phyloP scores from a whole-genome alignment of 805 yeast genomes.

The Candida palmyrensis region DNA sequence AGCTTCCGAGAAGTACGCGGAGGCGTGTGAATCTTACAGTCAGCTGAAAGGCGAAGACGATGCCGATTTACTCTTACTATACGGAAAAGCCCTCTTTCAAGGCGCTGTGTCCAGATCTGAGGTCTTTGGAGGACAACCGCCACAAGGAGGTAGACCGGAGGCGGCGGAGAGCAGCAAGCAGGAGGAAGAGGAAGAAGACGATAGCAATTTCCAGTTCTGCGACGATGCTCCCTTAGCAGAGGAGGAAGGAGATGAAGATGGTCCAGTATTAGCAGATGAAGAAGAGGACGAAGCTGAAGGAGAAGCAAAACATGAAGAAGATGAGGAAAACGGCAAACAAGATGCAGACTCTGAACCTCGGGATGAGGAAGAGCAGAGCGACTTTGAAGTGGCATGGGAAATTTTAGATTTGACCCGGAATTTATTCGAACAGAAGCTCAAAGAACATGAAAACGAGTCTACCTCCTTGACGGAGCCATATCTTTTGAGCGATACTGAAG shows the following conservation, averaged over 20 bases:
- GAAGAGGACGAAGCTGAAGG: constrained; percentile 40
- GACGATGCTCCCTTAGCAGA: constrained; percentile 21
- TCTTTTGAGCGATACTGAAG: constrained; percentile 22
- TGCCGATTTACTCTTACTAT: constrained; percentile 66
- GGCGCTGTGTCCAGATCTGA: constrained; percentile 71
- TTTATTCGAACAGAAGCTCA: constrained; percentile 46
- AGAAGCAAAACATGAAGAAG: constrained; percentile 13
- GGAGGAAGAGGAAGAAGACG: constrained; percentile 17
- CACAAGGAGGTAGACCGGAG: constrained; percentile 16
- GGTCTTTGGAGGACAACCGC: constrained; percentile 56
- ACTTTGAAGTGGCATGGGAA: constrained; percentile 87
- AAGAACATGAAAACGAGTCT: constrained; percentile 11
- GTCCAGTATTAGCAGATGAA: constrained; percentile 9
- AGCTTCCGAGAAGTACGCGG: constrained; percentile 69
- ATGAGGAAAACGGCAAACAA: constrained; percentile 7
- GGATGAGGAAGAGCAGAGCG: constrained; percentile 48
- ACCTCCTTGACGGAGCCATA: constrained; percentile 17
- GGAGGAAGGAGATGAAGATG: constrained; percentile 14
- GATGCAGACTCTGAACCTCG: constrained; percentile 15
- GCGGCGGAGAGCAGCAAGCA: constrained; percentile 15
- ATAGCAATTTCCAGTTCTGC: constrained; percentile 23
- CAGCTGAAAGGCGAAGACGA: constrained; percentile 54
- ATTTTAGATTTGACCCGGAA: constrained; percentile 74
- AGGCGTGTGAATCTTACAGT: constrained; percentile 60
- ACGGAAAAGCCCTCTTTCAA: constrained; percentile 77